Evolutionary conservation across 2,329 filamentous ascomycete genomes (phyloP).

Genomic region (Bretziella fagacearum): DNA sequence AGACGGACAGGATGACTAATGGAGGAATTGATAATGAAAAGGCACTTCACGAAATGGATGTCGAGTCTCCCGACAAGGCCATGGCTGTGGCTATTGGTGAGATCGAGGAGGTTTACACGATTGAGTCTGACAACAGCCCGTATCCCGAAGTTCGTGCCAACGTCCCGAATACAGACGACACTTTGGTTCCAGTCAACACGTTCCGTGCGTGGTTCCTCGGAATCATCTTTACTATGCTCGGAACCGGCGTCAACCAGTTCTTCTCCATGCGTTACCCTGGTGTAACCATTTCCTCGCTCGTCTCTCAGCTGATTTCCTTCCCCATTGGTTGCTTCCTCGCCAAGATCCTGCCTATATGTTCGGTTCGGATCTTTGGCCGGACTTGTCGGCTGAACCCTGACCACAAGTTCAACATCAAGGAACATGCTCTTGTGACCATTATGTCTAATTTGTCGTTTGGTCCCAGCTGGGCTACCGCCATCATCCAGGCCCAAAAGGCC

Average conservation of each 20-base stretch:
- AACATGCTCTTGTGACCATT: constrained; percentile 32
- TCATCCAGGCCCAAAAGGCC: constrained; percentile 29
- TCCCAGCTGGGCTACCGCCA: constrained; percentile 25
- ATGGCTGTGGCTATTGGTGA: background rate
- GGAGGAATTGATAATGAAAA: too few relatives aligned
- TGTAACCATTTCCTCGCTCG: constrained; percentile 34
- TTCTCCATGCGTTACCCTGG: constrained; percentile 33
- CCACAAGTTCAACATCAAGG: constrained; percentile 28
- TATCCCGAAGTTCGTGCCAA: constrained; percentile 31
- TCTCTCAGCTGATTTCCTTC: constrained; percentile 40
- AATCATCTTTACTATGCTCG: constrained; percentile 37
- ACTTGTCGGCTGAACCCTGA: constrained; percentile 24
- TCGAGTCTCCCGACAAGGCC: background rate
- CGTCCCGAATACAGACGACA: constrained; percentile 27
- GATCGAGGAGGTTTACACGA: constrained; percentile 4
- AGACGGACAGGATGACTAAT: background rate
- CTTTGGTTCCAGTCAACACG: constrained; percentile 36
- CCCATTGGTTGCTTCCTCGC: constrained; percentile 25
- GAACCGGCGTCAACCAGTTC: constrained; percentile 38
- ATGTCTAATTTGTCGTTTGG: constrained; percentile 25
- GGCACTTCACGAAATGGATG: background rate
- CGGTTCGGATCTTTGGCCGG: constrained; percentile 20
- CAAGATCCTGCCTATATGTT: constrained; percentile 19
- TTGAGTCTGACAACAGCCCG: constrained; percentile 31
- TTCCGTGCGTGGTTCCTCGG: constrained; percentile 44